Conservation (phyloP, 805 yeast species). For the Yamadazyma laniorum region DNA sequence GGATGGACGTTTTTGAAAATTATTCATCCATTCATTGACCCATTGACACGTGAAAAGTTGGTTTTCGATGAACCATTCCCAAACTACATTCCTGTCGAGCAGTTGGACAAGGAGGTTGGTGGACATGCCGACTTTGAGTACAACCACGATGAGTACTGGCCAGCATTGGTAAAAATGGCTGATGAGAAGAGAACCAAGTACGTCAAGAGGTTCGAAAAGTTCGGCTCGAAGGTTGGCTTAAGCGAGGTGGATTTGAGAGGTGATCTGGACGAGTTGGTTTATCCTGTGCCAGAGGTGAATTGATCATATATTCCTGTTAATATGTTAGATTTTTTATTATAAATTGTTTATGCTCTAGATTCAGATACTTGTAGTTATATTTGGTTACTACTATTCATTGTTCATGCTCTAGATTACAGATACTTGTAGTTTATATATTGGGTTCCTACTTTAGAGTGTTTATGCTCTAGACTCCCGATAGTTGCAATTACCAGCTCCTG, state of each 20-base stretch:
- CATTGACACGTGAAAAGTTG: slow-evolving; percentile 88
- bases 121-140: slow-evolving; percentile 85
- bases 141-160: slow-evolving; percentile 79
- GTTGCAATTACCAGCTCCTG: no score
- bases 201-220: slow-evolving; percentile 62
- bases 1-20: slow-evolving; percentile 91
- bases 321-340: neutral
- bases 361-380: no score
- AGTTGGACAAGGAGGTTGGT: slow-evolving; percentile 80
- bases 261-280: slow-evolving; percentile 25
- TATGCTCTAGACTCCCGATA: no score
- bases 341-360: neutral
- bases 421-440: no score
- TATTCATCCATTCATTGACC: slow-evolving; percentile 95
- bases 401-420: no score
- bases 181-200: slow-evolving; percentile 58
- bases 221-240: slow-evolving; percentile 70
- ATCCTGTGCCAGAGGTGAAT: slow-evolving; percentile 18
- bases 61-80: slow-evolving; percentile 88
- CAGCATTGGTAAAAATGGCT: slow-evolving; percentile 60
- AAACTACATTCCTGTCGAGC: slow-evolving; percentile 75
- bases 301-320: neutral
- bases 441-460: no score
- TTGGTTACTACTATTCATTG: no score
- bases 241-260: slow-evolving; percentile 79